Evolutionary conservation across 2,329 filamentous ascomycete species (phyloP).

Genomic region (Myotisia sp.): DNA sequence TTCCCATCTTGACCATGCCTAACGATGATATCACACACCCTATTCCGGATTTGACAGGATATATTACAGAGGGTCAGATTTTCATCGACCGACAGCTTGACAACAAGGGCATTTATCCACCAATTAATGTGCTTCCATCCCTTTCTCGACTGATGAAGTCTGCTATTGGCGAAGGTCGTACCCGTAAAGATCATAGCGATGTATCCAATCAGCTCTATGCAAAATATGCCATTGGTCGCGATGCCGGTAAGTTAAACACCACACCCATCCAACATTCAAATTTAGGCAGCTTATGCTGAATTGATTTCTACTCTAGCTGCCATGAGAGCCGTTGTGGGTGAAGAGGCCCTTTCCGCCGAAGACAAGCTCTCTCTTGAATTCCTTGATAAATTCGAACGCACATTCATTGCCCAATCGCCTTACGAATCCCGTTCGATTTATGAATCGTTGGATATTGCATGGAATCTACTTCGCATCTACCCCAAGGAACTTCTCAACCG

Average conservation of each 20-base stretch:
- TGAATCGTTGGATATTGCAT: conserved; percentile 89
- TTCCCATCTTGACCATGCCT: conserved; percentile 97
- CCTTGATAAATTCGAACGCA: conserved; percentile 93
- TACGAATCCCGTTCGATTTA: conserved; percentile 87
- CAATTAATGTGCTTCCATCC: conserved; percentile 95
- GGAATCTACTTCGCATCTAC: conserved; percentile 92
- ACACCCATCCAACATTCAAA: not conserved
- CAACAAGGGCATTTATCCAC: conserved; percentile 97
- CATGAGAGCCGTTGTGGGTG: conserved; percentile 99
- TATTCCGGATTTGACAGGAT: conserved; percentile 95
- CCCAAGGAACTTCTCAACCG: conserved; percentile 97
- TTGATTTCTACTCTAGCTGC: conserved; percentile 48
- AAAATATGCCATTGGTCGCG: conserved; percentile 98
- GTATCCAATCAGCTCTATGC: conserved; percentile 99
- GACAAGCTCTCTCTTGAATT: conserved; percentile 98
- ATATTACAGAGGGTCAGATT: conserved; percentile 98
- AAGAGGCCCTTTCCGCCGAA: conserved; percentile 87
- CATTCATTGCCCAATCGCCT: conserved; percentile 79
- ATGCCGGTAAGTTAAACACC: conserved; percentile 46
- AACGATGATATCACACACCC: conserved; percentile 99
- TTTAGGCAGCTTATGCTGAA: not conserved
- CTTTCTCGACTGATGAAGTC: conserved; percentile 99
- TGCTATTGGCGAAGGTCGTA: conserved; percentile 94
- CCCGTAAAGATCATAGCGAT: conserved; percentile 90
- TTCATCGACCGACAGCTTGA: conserved; percentile 85